These are phyloP conservation scores for Casuarina glauca DNA, from an alignment of 306 rosid species.

Conservation along the genomic window DNA sequence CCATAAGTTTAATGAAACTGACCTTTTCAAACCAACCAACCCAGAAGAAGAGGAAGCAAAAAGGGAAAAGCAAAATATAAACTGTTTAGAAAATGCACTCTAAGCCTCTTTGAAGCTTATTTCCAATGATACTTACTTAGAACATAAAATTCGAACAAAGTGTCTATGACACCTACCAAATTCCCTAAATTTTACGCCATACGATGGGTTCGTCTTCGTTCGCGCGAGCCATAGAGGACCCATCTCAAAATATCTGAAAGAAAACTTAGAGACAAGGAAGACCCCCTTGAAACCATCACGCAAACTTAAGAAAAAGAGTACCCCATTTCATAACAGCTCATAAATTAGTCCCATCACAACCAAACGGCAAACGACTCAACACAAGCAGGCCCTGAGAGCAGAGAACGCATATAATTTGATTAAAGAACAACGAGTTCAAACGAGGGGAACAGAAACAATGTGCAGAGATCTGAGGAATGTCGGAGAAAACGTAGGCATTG, in stretches of 20 bases:
- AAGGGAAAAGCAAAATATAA: conserved; percentile 16
- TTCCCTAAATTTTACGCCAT: conserved; percentile 49
- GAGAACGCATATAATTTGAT: neutral
- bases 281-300: conserved; percentile 30
- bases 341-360: conserved; percentile 13
- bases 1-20: conserved; percentile 8
- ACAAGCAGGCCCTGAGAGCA: neutral
- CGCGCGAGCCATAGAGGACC: conserved; percentile 13
- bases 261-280: conserved; percentile 18
- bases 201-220: neutral
- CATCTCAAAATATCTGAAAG: conserved; percentile 4
- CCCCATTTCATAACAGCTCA: conserved; percentile 19
- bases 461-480: conserved; percentile 49
- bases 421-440: neutral
- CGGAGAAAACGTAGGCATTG: conserved; percentile 37
- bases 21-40: conserved; percentile 32
- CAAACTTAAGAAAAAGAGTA: neutral
- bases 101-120: conserved; percentile 7
- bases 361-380: neutral
- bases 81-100: conserved; percentile 2
- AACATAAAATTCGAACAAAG: conserved; percentile 46
- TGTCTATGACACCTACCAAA: conserved; percentile 42
- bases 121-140: conserved; percentile 32
- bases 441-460: conserved; percentile 11
- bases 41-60: conserved; percentile 24